Conservation (phyloP, 345 rosid genomes). For the Crucihimalaya himalaica region DNA sequence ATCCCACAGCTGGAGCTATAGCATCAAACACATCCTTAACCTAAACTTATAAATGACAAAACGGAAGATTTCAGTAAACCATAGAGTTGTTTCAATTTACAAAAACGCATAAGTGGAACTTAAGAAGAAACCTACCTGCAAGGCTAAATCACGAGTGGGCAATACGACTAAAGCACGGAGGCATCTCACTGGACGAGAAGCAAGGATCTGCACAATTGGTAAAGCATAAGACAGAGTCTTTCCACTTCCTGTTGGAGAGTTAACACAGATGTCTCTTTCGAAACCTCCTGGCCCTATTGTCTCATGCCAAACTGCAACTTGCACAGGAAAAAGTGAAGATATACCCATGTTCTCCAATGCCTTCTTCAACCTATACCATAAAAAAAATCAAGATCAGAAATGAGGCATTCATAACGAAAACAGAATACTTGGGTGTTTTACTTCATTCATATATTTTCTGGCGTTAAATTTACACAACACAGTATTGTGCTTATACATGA, state of each 20-base stretch:
- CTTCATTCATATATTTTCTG: neutral
- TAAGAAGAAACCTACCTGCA: conserved; percentile 56
- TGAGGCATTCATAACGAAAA: neutral
- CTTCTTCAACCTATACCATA: conserved; percentile 56
- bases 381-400: neutral
- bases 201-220: conserved; percentile 75
- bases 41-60: conserved; percentile 44
- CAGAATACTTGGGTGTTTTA: too few species aligned
- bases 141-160: conserved; percentile 93
- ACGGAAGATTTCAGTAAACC: conserved; percentile 2
- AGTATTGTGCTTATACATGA: neutral
- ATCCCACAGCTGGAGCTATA: conserved; percentile 89
- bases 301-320: conserved; percentile 93
- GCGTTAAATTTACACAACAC: neutral
- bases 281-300: conserved; percentile 87
- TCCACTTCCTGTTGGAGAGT: conserved; percentile 95
- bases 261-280: conserved; percentile 81
- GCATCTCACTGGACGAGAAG: conserved; percentile 67
- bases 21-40: conserved; percentile 89
- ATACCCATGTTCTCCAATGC: conserved; percentile 67
- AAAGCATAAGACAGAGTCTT: conserved; percentile 91
- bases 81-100: neutral
- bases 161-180: conserved; percentile 89
- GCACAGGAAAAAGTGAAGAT: conserved; percentile 76
- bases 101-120: neutral